Evolutionary conservation across 1,284 basidiomycete genomes (phyloP), one percentile per base, ranked within the genome.

Genomic region (Microbotryomycetes sp.): DNA sequence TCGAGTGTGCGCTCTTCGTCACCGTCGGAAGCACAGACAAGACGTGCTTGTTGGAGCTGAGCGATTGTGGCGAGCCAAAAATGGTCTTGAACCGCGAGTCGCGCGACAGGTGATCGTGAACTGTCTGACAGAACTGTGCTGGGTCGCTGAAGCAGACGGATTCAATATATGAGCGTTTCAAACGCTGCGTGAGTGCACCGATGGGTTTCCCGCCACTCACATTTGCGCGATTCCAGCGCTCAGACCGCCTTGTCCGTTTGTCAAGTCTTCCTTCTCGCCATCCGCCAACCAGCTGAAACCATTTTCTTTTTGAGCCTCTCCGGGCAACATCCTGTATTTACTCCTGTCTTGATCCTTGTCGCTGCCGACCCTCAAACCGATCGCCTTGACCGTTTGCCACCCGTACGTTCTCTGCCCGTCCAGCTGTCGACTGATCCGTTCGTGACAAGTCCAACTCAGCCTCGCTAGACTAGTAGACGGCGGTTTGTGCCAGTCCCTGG

Each of bases 251-350:
- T 54, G 56, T 0, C 57, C 58, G 15, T 41, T 41, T 18, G 46
- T 54, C 5, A 68, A 41, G 28, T 64, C 59, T 52, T 66, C 57
- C 29, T 52, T 50, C 18, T 68, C 57, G 1, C 66, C 66, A 6
- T 61, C 57, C 9, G 9, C 18, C 21, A 65, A 29, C 64, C 64
- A 66, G 50, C 27, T 26, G 54, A 52, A 23, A 46, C 27, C 3
- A 18, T 26, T 45, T 64, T 57, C 53, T 46, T 58, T 28, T 18
- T 35, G 21, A 23, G 41, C 54, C 24, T 59, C 66, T 2, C 29
- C 45, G 13, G 66, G 64, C 48, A 66, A 30, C 2, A 21, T 54
- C 23, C 66, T 45, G 29, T 68, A 68, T 52, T 62, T 62, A 18
- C 54, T 57, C 45, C 64, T 23, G 6, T 21, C 18, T 13, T 52